Evolutionary conservation across 2,329 filamentous ascomycete species (phyloP).

Genomic region (Botryosphaeria dothidea): DNA sequence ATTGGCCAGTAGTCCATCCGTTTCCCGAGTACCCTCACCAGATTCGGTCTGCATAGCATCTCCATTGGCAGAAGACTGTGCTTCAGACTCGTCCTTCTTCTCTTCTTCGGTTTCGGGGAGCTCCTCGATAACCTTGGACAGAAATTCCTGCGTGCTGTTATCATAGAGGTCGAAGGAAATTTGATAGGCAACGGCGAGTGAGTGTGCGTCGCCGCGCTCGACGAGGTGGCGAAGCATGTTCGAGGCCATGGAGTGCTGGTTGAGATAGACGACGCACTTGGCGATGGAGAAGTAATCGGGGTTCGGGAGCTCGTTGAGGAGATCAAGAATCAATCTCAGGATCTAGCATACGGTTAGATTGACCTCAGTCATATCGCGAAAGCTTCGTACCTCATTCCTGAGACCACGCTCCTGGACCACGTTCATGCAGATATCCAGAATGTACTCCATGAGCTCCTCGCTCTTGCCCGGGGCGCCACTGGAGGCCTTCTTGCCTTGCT

Average conservation of each 20-base stretch:
- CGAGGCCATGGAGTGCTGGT: slow-evolving; percentile 83
- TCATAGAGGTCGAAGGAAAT: slow-evolving; percentile 98
- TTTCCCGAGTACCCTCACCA: slow-evolving; percentile 55
- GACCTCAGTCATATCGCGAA: background rate
- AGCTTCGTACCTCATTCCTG: slow-evolving; percentile 62
- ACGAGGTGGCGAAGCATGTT: slow-evolving; percentile 82
- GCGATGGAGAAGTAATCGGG: slow-evolving; percentile 98
- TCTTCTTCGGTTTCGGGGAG: slow-evolving; percentile 59
- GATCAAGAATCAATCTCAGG: slow-evolving; percentile 84
- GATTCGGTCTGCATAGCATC: slow-evolving; percentile 35
- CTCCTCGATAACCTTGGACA: slow-evolving; percentile 83
- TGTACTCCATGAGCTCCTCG: slow-evolving; percentile 96
- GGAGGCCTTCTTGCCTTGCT: slow-evolving; percentile 58
- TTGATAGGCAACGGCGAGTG: slow-evolving; percentile 87
- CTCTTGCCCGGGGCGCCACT: slow-evolving; percentile 61
- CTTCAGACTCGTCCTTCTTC: slow-evolving; percentile 42
- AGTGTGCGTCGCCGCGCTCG: slow-evolving; percentile 73
- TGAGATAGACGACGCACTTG: slow-evolving; percentile 94
- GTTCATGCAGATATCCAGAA: slow-evolving; percentile 94
- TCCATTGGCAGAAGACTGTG: slow-evolving; percentile 39
- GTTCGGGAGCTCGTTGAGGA: slow-evolving; percentile 88
- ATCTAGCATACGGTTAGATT: slow-evolving; percentile 57
- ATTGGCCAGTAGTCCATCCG: slow-evolving; percentile 59
- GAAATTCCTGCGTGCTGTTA: slow-evolving; percentile 96
- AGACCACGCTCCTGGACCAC: slow-evolving; percentile 91